Conservation (phyloP, 495 filamentous ascomycete species). For the Haplographium delicatum region DNA sequence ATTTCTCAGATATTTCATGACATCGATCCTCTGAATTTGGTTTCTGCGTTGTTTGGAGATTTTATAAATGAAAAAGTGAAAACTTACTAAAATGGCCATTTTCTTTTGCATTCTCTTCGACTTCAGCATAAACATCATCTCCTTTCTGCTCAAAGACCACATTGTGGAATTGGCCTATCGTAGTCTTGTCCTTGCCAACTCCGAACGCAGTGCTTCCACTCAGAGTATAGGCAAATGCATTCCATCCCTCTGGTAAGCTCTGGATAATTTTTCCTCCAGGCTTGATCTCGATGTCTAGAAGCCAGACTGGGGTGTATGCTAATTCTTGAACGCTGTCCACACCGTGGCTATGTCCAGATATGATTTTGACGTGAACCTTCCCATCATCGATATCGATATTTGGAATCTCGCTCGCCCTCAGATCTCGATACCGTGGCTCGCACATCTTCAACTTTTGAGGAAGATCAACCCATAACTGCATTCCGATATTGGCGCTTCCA, state of each 20-base stretch:
- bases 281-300: slow-evolving; percentile 77
- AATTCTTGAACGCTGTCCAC: slow-evolving; percentile 82
- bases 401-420: slow-evolving; percentile 73
- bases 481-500: slow-evolving; percentile 73
- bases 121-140: slow-evolving; percentile 63
- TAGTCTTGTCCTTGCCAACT: slow-evolving; percentile 44
- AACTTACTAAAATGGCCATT: slow-evolving; percentile 56
- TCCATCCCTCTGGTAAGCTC: slow-evolving; percentile 75
- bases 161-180: slow-evolving; percentile 73
- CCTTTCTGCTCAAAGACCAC: slow-evolving; percentile 83
- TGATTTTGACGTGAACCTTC: slow-evolving; percentile 79
- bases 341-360: slow-evolving; percentile 76
- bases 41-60: too few species aligned
- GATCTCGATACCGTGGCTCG: slow-evolving; percentile 88
- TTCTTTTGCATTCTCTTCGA: slow-evolving; percentile 61
- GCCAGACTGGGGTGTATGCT: slow-evolving; percentile 93
- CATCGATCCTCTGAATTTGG: too few species aligned
- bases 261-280: slow-evolving; percentile 74
- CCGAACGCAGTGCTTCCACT: slow-evolving; percentile 65
- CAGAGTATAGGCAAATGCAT: slow-evolving; percentile 82
- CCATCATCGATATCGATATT: slow-evolving; percentile 59
- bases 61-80: too few species aligned
- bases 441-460: slow-evolving; percentile 75
- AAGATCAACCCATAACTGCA: slow-evolving; percentile 95
- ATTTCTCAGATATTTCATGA: too few species aligned